Evolutionary conservation across 78 protist genomes (phyloP).

Genomic region (Chrysochromulina parva): DNA sequence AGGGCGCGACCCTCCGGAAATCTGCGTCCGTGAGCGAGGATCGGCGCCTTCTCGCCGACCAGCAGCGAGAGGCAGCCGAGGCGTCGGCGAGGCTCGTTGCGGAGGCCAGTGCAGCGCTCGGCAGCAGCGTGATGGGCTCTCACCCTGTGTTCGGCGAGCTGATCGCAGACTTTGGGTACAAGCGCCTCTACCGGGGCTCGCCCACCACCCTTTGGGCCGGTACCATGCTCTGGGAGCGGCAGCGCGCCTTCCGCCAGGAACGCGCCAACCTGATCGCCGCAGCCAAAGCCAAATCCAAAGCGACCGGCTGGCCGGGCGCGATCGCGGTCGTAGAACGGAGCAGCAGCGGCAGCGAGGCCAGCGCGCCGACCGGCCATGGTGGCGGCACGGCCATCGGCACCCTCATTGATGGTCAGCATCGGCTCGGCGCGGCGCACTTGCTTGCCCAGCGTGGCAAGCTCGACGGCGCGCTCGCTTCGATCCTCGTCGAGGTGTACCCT

Average conservation of each 20-base stretch:
- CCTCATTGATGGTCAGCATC: slow-evolving; percentile 15
- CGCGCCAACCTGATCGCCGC: slow-evolving; percentile 6
- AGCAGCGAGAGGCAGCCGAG: neutral
- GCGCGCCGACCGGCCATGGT: neutral
- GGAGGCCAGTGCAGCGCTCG: neutral
- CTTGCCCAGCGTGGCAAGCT: neutral
- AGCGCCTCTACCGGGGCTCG: neutral
- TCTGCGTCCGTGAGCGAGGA: neutral
- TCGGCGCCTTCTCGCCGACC: neutral
- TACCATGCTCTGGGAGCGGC: neutral
- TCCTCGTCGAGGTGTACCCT: slow-evolving; percentile 4
- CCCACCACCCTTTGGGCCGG: neutral
- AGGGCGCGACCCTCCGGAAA: neutral
- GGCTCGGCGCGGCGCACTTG: slow-evolving; percentile 21
- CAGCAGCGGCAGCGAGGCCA: no score
- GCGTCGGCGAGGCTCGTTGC: neutral
- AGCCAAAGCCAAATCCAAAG: neutral
- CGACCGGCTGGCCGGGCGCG: slow-evolving; percentile 12
- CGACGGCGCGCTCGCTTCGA: neutral
- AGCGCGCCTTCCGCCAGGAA: slow-evolving; percentile 22
- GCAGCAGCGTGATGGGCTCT: neutral
- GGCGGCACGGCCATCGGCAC: neutral
- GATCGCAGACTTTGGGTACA: neutral
- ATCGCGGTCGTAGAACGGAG: neutral
- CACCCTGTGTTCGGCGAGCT: slow-evolving; percentile 15